Percentiles rank a stretch among this genome's conserved stretches.
These are phyloP conservation scores for Hymenoscyphus linearis DNA, from an alignment of 2,329 filamentous ascomycete species.

Conservation along the genomic window DNA sequence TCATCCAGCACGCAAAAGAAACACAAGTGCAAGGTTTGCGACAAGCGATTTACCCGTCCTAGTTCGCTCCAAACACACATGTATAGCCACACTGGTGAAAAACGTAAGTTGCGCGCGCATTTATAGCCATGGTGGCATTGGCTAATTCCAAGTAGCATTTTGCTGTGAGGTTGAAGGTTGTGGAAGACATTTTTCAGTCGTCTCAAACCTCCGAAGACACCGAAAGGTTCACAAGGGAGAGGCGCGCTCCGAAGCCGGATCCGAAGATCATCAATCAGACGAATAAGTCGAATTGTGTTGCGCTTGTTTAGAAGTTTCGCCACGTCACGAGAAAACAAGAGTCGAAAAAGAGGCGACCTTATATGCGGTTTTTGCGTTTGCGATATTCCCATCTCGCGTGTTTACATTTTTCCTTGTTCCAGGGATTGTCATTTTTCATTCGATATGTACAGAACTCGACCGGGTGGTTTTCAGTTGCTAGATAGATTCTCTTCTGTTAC, in stretches of 20 bases:
- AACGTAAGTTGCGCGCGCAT: slow-evolving; percentile 60
- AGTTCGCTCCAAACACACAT: slow-evolving; percentile 96
- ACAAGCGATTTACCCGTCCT: slow-evolving; percentile 92
- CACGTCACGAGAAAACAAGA: slow-evolving; percentile 8
- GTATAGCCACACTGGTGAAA: slow-evolving; percentile 98
- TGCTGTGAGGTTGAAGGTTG: slow-evolving; percentile 92
- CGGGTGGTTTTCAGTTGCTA: slow-evolving; percentile 5
- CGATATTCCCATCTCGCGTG: slow-evolving; percentile 19
- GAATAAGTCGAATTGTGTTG: slow-evolving; percentile 27
- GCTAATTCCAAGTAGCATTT: slow-evolving; percentile 59
- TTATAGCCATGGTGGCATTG: slow-evolving; percentile 4
- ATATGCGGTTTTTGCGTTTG: slow-evolving; percentile 4
- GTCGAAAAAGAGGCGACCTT: neutral
- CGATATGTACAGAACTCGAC: slow-evolving; percentile 5
- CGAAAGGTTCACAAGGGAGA: slow-evolving; percentile 93
- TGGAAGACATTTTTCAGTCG: slow-evolving; percentile 92
- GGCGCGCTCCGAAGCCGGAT: slow-evolving; percentile 55
- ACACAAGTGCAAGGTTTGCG: slow-evolving; percentile 98
- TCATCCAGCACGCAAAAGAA: slow-evolving; percentile 97
- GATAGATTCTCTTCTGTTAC: slow-evolving; percentile 16
- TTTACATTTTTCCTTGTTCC: slow-evolving; percentile 15
- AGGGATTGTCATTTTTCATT: slow-evolving; percentile 1
- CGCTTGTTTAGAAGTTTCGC: slow-evolving; percentile 2
- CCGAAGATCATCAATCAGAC: slow-evolving; percentile 54
- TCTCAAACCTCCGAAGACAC: slow-evolving; percentile 90